A percentile compares a stretch with the other conserved stretches of the same genome.
Evolutionary conservation across 352 stramenopile genomes (phyloP).

Genomic region (Phytophthora constricta): DNA sequence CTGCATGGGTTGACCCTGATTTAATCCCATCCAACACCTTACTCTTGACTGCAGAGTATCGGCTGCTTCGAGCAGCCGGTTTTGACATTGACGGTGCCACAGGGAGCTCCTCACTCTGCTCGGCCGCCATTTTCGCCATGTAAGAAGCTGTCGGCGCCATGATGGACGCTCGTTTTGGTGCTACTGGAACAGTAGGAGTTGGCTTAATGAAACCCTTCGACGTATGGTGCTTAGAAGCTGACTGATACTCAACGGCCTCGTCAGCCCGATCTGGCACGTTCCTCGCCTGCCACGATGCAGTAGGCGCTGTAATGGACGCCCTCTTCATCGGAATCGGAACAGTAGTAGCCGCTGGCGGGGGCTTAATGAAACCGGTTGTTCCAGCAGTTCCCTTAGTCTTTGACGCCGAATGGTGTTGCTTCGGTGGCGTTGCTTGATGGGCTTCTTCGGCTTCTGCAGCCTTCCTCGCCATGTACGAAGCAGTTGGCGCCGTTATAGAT

Average conservation of each 20-base stretch:
- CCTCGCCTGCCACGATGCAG: constrained; percentile 38
- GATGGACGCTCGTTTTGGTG: constrained; percentile 41
- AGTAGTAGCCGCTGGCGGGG: constrained; percentile 23
- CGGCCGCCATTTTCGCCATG: constrained; percentile 39
- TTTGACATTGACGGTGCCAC: constrained; percentile 7
- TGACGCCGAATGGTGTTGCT: neutral
- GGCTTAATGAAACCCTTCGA: constrained; percentile 27
- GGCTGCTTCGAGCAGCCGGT: constrained; percentile 37
- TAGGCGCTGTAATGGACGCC: constrained; percentile 41
- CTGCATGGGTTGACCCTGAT: constrained; percentile 19
- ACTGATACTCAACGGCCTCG: neutral
- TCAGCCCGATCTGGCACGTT: constrained; percentile 4
- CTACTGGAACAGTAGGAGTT: constrained; percentile 22
- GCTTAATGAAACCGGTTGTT: constrained; percentile 32
- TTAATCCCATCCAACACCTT: constrained; percentile 47
- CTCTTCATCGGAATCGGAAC: constrained; percentile 35
- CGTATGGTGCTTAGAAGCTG: constrained; percentile 3
- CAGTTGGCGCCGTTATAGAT: constrained; percentile 41
- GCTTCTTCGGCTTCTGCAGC: constrained; percentile 6
- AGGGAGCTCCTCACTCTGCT: constrained; percentile 11
- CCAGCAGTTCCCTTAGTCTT: constrained; percentile 11
- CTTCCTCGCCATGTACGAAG: constrained; percentile 39
- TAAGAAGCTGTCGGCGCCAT: constrained; percentile 42
- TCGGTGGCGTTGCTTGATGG: constrained; percentile 2
- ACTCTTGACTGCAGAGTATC: constrained; percentile 59